Conservation (phyloP, 345 rosid species). For the Ceriops decandra region DNA sequence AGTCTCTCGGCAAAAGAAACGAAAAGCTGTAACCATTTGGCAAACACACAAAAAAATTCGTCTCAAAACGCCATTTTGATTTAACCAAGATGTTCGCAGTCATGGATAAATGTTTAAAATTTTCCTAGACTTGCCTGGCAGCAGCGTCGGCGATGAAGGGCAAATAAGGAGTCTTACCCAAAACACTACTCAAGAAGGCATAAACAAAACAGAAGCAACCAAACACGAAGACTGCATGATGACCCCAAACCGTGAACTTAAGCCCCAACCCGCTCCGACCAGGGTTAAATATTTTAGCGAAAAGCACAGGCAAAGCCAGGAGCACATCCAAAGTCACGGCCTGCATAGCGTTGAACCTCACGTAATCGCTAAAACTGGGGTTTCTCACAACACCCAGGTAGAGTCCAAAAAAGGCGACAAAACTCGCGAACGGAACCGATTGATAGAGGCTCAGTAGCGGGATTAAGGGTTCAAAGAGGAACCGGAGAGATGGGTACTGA, state of each 20-base stretch:
- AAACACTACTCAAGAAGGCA: slow-evolving; percentile 41
- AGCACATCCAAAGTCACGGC: slow-evolving; percentile 84
- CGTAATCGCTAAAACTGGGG: slow-evolving; percentile 60
- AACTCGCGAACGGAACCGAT: slow-evolving; percentile 78
- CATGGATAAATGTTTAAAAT: too few species aligned
- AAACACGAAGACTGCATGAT: slow-evolving; percentile 59
- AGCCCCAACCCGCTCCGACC: slow-evolving; percentile 60
- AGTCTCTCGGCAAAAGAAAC: too few species aligned
- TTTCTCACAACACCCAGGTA: slow-evolving; percentile 83
- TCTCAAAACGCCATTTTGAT: too few species aligned
- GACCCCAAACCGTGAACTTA: slow-evolving; percentile 69
- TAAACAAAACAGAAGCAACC: slow-evolving; percentile 72
- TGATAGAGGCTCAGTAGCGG: slow-evolving; percentile 67
- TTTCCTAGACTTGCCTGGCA: slow-evolving; percentile 53
- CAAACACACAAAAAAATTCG: too few species aligned
- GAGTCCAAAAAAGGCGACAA: slow-evolving; percentile 83
- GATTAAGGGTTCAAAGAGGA: slow-evolving; percentile 62
- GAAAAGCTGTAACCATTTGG: too few species aligned
- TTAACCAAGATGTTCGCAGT: too few species aligned
- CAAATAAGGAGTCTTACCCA: slow-evolving; percentile 82
- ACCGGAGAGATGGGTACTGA: slow-evolving; percentile 49
- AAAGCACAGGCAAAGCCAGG: slow-evolving; percentile 60
- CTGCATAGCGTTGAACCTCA: slow-evolving; percentile 87
- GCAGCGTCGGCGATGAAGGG: slow-evolving; percentile 86
- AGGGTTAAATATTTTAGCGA: slow-evolving; percentile 62